A percentile compares a stretch with the other conserved stretches of the same genome.
Conservation (phyloP, 1,284 basidiomycete genomes). For the Termitomyces sp. region DNA sequence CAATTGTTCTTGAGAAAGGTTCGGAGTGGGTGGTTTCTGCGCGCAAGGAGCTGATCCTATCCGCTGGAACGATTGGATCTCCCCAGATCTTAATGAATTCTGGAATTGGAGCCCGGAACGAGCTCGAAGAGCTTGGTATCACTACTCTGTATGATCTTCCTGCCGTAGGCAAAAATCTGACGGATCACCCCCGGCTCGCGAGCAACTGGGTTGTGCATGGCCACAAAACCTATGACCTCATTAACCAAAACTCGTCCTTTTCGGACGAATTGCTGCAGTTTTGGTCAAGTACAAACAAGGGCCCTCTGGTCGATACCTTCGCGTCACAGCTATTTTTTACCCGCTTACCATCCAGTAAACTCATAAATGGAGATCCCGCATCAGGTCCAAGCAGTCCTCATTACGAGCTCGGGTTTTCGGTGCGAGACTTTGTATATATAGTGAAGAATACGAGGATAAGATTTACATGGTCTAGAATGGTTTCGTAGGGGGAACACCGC, state of each 20-base stretch:
- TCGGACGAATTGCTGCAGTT: constrained; percentile 10
- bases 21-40: not conserved
- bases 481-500: constrained; percentile 11
- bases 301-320: constrained; percentile 17
- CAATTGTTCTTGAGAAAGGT: constrained; percentile 19
- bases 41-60: constrained; percentile 32
- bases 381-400: constrained; percentile 15
- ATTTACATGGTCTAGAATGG: constrained; percentile 8
- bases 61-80: constrained; percentile 36
- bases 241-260: constrained; percentile 14
- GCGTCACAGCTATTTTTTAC: constrained; percentile 12
- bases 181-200: constrained; percentile 23
- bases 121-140: constrained; percentile 32
- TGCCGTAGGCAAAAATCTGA: constrained; percentile 39
- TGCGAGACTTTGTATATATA: not conserved
- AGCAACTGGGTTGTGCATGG: constrained; percentile 19
- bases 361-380: constrained; percentile 11
- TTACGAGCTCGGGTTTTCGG: constrained; percentile 16
- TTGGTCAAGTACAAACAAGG: constrained; percentile 9
- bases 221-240: constrained; percentile 11
- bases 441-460: not conserved
- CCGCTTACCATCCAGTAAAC: constrained; percentile 1
- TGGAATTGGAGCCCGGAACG: constrained; percentile 37
- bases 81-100: constrained; percentile 43
- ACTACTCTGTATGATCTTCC: constrained; percentile 29